Evolutionary conservation across 2,329 filamentous ascomycete species (phyloP).

Genomic region (Colletotrichum sp.): DNA sequence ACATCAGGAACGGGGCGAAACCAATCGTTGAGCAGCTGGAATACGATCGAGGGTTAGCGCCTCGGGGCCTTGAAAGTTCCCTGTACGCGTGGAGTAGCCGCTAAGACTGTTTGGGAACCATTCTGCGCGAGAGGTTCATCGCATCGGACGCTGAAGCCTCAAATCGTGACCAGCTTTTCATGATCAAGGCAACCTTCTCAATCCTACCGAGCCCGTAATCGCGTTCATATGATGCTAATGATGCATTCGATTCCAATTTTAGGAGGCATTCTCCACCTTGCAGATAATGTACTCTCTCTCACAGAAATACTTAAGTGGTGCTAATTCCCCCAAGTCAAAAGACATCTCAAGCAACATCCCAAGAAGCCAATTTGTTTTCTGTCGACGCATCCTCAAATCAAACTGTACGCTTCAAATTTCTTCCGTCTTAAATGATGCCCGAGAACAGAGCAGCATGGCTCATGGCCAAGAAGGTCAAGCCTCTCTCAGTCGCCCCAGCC

Average conservation of each 20-base stretch:
- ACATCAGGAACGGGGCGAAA: background rate
- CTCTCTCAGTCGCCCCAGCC: conserved; percentile 8
- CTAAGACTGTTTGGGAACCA: background rate
- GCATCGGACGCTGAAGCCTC: background rate
- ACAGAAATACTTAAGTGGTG: background rate
- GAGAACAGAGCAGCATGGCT: conserved; percentile 21
- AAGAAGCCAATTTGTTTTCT: background rate
- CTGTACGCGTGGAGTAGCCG: background rate
- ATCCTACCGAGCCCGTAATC: background rate
- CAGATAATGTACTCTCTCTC: background rate
- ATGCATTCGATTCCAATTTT: background rate
- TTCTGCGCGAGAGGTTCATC: conserved; percentile 16
- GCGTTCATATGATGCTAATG: background rate
- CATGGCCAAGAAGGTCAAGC: conserved; percentile 9
- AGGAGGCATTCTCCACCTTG: background rate
- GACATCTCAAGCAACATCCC: background rate
- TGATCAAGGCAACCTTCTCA: background rate
- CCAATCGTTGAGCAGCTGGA: background rate
- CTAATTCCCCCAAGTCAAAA: background rate
- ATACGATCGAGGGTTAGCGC: background rate
- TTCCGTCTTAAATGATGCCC: background rate
- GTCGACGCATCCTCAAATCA: background rate
- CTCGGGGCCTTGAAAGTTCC: background rate
- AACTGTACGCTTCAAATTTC: background rate
- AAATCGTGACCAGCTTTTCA: background rate